A percentile compares a stretch with the other conserved stretches of the same genome.
phyloP scores from a whole-genome alignment of 257 asterid species.

The Nicotiana undulata region DNA sequence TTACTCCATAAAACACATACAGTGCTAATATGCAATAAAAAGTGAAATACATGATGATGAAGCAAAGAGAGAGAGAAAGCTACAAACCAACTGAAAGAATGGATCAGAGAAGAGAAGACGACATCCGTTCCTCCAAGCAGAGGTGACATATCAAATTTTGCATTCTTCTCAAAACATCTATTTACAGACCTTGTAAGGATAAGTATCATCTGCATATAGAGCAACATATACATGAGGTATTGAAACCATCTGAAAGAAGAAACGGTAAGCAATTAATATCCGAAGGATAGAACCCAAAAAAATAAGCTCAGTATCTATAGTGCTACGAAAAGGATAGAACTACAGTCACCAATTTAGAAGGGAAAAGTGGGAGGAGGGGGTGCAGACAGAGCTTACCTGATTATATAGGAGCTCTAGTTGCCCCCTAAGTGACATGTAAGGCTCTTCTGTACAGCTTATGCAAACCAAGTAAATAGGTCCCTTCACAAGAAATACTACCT shows the following conservation, averaged over 20 bases:
- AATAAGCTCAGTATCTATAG: neutral
- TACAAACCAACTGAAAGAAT: slow-evolving; percentile 85
- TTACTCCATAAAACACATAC: neutral
- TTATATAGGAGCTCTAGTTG: slow-evolving; percentile 65
- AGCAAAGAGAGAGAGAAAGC: slow-evolving; percentile 8
- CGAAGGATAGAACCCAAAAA: neutral
- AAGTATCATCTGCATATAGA: slow-evolving; percentile 70
- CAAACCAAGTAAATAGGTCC: slow-evolving; percentile 96
- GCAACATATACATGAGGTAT: slow-evolving; percentile 15
- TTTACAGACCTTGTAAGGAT: slow-evolving; percentile 88
- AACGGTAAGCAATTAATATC: neutral
- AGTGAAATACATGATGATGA: neutral
- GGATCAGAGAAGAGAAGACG: slow-evolving; percentile 87
- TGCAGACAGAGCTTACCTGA: neutral
- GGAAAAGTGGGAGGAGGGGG: neutral
- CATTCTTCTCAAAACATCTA: slow-evolving; percentile 90
- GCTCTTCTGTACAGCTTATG: slow-evolving; percentile 95
- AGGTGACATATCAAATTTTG: slow-evolving; percentile 92
- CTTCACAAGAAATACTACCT: slow-evolving; percentile 87
- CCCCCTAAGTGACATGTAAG: slow-evolving; percentile 74
- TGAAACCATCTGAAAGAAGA: neutral
- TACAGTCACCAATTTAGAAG: neutral
- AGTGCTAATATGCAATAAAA: neutral
- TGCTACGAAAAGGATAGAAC: neutral
- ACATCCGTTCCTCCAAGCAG: slow-evolving; percentile 94